A percentile compares a stretch with the other conserved stretches of the same genome.
phyloP scores from a whole-genome alignment of 495 filamentous ascomycete genomes.

The Mytilinidion resinicola region DNA sequence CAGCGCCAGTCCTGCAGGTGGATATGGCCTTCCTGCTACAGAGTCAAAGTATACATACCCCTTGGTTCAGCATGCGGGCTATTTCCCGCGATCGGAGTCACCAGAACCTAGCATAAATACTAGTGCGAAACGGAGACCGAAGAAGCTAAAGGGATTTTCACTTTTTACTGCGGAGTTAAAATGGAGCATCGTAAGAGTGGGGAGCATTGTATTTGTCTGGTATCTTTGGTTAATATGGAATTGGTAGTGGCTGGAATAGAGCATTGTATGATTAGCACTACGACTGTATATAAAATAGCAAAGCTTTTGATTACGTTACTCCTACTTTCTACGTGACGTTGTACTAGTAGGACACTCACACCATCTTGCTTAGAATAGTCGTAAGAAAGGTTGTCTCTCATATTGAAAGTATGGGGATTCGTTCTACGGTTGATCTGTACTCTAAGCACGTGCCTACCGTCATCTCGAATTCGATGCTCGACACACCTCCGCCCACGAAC shows the following conservation, averaged over 20 bases:
- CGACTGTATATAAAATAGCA: not conserved
- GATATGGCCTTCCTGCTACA: slow-evolving; percentile 22
- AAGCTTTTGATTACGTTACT: too few relatives aligned
- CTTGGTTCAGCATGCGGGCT: slow-evolving; percentile 27
- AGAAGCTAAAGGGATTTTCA: slow-evolving; percentile 17
- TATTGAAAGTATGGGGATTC: too few relatives aligned
- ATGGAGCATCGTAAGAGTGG: slow-evolving; percentile 27
- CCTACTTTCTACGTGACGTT: too few relatives aligned
- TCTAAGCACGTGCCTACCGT: too few relatives aligned
- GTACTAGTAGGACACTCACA: too few relatives aligned
- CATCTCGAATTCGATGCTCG: too few relatives aligned
- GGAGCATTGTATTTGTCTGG: slow-evolving; percentile 23
- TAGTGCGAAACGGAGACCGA: slow-evolving; percentile 13
- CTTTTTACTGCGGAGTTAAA: slow-evolving; percentile 26
- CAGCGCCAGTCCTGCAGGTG: slow-evolving; percentile 19
- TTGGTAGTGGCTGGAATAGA: slow-evolving; percentile 18
- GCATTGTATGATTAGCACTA: not conserved
- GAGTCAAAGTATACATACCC: slow-evolving; percentile 22
- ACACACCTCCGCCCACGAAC: too few relatives aligned
- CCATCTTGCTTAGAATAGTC: too few relatives aligned
- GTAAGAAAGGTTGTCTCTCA: too few relatives aligned
- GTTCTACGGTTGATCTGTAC: too few relatives aligned
- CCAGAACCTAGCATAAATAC: slow-evolving; percentile 2
- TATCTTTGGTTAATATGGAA: slow-evolving; percentile 34
- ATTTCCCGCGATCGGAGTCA: slow-evolving; percentile 11